Conservation (phyloP, 305 asterid species). For the Fraxinus albicans region DNA sequence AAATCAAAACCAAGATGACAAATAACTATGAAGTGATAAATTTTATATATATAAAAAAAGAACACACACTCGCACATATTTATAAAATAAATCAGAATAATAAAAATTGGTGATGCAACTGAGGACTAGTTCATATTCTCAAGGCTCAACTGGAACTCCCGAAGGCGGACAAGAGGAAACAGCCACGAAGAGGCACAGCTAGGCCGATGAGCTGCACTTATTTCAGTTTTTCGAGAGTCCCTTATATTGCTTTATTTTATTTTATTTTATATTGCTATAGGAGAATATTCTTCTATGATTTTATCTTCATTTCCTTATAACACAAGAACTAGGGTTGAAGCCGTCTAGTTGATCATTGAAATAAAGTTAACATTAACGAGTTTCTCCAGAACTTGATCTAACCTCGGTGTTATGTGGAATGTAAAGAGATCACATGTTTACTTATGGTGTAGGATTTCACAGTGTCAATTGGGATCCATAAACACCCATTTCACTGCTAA, state of each 20-base stretch:
- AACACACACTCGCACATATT: neutral
- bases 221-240: neutral
- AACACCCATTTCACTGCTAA: neutral
- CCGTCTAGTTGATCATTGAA: neutral
- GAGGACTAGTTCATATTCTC: neutral
- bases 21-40: neutral
- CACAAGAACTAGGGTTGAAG: neutral
- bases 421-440: neutral
- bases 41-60: neutral
- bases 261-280: neutral
- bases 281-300: neutral
- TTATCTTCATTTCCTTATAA: neutral
- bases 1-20: slow-evolving; percentile 14
- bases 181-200: neutral
- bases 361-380: neutral
- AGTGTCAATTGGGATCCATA: neutral
- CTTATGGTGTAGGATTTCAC: neutral
- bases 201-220: neutral
- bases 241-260: neutral
- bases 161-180: neutral
- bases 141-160: neutral
- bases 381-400: neutral
- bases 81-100: neutral
- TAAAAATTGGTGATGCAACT: neutral
- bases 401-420: neutral